Conservation (phyloP, 306 rosid species). For the Quercus engelmannii region DNA sequence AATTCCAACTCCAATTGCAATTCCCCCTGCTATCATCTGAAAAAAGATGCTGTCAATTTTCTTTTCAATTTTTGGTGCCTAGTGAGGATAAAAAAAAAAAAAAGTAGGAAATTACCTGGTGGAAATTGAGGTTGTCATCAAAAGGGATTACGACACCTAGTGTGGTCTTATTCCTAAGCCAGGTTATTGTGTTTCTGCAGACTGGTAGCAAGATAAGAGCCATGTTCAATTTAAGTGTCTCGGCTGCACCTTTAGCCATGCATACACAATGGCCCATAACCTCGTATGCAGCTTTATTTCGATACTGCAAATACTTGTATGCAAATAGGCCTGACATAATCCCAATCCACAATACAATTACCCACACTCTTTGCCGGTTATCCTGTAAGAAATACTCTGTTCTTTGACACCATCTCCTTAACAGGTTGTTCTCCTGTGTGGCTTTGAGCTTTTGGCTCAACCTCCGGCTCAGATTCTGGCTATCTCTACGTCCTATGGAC, state of each 20-base stretch:
- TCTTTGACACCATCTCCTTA: slow-evolving; percentile 29
- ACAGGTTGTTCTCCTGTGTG: slow-evolving; percentile 26
- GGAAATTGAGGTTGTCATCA: slow-evolving; percentile 60
- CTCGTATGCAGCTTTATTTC: slow-evolving; percentile 33
- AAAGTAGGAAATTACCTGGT: slow-evolving; percentile 38
- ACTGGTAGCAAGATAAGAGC: slow-evolving; percentile 57
- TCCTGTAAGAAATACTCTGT: slow-evolving; percentile 50
- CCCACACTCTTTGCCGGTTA: slow-evolving; percentile 64
- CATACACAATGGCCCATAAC: slow-evolving; percentile 66
- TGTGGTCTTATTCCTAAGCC: slow-evolving; percentile 53
- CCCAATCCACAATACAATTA: slow-evolving; percentile 46
- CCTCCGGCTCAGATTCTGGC: slow-evolving; percentile 45
- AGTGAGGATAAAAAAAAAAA: neutral
- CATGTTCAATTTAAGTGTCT: slow-evolving; percentile 65
- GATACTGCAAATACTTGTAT: slow-evolving; percentile 41
- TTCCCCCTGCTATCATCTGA: slow-evolving; percentile 32
- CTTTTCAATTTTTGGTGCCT: neutral
- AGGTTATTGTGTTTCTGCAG: slow-evolving; percentile 55
- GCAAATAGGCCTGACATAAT: slow-evolving; percentile 46
- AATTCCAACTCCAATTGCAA: slow-evolving; percentile 44
- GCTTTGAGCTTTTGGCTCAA: slow-evolving; percentile 52
- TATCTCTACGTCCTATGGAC: slow-evolving; percentile 38
- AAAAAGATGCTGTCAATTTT: neutral
- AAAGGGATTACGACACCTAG: slow-evolving; percentile 48
- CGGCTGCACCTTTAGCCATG: slow-evolving; percentile 75